phyloP scores from a whole-genome alignment of 306 rosid genomes.

The Fagus crenata region DNA sequence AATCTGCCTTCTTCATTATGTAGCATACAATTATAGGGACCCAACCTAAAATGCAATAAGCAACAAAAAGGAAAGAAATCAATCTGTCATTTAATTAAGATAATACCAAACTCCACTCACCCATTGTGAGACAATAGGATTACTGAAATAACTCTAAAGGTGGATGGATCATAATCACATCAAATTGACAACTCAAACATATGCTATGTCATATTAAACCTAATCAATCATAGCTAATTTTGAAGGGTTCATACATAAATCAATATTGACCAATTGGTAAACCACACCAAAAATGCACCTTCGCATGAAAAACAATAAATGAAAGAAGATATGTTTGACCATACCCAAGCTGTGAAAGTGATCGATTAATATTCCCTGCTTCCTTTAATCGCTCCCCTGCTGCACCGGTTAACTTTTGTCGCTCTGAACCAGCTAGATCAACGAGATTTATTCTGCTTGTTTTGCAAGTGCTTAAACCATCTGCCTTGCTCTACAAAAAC shows the following conservation, averaged over 20 bases:
- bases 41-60: too few relatives aligned
- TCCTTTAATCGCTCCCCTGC: conserved; percentile 99
- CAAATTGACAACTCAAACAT: background rate
- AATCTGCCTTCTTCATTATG: too few relatives aligned
- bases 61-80: too few relatives aligned
- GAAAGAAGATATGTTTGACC: conserved; percentile 19
- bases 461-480: conserved; percentile 85
- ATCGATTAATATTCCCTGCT: conserved; percentile 96
- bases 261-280: too few relatives aligned
- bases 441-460: conserved; percentile 97
- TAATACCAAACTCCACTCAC: background rate
- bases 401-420: conserved; percentile 89
- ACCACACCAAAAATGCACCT: conserved; percentile 2
- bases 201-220: background rate
- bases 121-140: background rate
- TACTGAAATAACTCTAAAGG: background rate
- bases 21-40: too few relatives aligned
- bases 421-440: conserved; percentile 97
- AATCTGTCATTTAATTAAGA: too few relatives aligned
- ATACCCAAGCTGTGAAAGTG: conserved; percentile 99
- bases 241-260: background rate
- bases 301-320: background rate
- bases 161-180: background rate
- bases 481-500: conserved; percentile 65
- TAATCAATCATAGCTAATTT: too few relatives aligned